These are phyloP conservation scores for Leucogyrophana mollusca DNA, from an alignment of 768 basidiomycete species.

Conservation along the genomic window DNA sequence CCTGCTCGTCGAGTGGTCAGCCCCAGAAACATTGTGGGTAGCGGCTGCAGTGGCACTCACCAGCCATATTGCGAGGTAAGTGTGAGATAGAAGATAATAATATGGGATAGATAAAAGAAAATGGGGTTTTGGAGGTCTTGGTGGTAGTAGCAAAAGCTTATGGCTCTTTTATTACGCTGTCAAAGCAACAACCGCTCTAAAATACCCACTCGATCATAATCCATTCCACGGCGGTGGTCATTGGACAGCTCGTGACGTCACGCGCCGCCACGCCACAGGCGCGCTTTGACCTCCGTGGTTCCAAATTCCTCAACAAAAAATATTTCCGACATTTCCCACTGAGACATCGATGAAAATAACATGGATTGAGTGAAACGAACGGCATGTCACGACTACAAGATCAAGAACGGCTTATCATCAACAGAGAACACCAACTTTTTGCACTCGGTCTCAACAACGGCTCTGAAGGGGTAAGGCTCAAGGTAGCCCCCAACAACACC, in stretches of 20 bases:
- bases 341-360: too few species aligned
- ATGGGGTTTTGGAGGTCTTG: conserved; percentile 9
- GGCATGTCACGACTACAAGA: too few species aligned
- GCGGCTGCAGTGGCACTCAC: conserved; percentile 15
- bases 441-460: too few species aligned
- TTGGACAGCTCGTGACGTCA: conserved; percentile 33
- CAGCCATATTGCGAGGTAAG: conserved; percentile 22
- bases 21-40: neutral
- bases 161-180: conserved; percentile 9
- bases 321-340: too few species aligned
- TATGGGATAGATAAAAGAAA: too few species aligned
- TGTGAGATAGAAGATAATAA: neutral
- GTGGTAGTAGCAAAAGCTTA: too few species aligned
- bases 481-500: too few species aligned
- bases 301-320: too few species aligned
- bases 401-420: too few species aligned
- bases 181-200: conserved; percentile 18
- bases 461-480: too few species aligned
- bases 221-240: conserved; percentile 11
- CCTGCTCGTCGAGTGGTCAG: conserved; percentile 18
- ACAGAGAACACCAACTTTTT: too few species aligned
- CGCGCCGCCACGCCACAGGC: conserved; percentile 18
- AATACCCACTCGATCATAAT: conserved; percentile 16
- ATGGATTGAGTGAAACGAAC: too few species aligned
- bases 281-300: conserved; percentile 5